Evolutionary conservation across 2,329 filamentous ascomycete genomes (phyloP).

Genomic region (Ascochyta viciae-villosae): DNA sequence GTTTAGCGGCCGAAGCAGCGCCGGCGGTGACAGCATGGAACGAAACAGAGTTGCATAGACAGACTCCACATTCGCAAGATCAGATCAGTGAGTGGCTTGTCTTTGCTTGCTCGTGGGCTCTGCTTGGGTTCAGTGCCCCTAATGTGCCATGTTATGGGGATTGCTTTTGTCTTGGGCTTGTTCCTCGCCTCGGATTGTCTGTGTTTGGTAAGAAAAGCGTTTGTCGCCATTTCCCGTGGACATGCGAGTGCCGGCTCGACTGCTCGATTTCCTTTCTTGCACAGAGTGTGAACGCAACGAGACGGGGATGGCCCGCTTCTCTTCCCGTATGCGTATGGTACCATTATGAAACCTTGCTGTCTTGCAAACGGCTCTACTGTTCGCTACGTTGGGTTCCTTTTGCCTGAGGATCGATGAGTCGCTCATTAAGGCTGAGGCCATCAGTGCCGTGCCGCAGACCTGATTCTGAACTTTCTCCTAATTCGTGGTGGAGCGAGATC

Average conservation of each 20-base stretch:
- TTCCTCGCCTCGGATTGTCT: not conserved
- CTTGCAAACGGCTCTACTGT: constrained; percentile 8
- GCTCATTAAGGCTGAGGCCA: constrained; percentile 8
- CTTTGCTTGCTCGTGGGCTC: not conserved
- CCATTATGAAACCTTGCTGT: not conserved
- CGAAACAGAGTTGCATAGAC: not conserved
- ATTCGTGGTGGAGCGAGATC: not conserved
- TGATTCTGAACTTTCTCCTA: constrained; percentile 1
- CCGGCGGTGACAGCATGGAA: not conserved
- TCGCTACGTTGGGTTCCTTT: not conserved
- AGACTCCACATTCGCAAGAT: not conserved
- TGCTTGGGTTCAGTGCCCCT: not conserved
- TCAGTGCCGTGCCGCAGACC: constrained; percentile 6
- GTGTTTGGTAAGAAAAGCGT: not conserved
- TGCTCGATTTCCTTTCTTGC: not conserved
- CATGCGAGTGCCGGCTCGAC: constrained; percentile 3
- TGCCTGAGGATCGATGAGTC: not conserved
- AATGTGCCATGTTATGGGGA: not conserved
- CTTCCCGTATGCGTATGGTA: not conserved
- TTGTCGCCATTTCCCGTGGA: constrained; percentile 3
- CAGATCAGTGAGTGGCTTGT: not conserved
- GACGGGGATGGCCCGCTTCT: not conserved
- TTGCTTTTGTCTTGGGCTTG: not conserved
- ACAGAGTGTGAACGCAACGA: not conserved
- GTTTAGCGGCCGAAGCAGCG: not conserved